Evolutionary conservation across 352 stramenopile genomes (phyloP).

Genomic region (Phytophthora crassamura): DNA sequence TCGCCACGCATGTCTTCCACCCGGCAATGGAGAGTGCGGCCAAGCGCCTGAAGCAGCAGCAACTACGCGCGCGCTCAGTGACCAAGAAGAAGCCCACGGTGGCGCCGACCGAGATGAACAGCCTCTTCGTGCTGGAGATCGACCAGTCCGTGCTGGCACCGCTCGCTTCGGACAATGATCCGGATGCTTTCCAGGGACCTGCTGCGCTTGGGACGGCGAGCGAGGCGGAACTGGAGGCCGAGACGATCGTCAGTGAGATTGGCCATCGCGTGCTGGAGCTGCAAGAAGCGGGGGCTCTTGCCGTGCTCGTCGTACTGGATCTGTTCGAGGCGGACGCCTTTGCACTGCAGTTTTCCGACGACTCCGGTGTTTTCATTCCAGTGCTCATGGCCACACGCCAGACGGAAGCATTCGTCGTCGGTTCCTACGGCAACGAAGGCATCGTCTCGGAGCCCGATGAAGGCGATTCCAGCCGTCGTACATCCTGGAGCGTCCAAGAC

Average conservation of each 20-base stretch:
- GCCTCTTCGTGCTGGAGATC: constrained; percentile 54
- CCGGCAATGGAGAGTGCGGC: constrained; percentile 45
- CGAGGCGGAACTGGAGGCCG: constrained; percentile 39
- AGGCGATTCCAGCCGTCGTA: constrained; percentile 33
- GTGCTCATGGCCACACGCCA: constrained; percentile 63
- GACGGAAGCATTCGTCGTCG: constrained; percentile 25
- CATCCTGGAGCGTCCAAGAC: constrained; percentile 36
- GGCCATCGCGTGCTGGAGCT: constrained; percentile 58
- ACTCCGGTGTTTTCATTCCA: constrained; percentile 72
- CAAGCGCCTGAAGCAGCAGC: constrained; percentile 47
- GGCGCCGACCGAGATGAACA: constrained; percentile 47
- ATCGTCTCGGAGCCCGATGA: constrained; percentile 24
- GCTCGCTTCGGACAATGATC: constrained; percentile 14
- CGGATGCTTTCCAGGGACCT: neutral
- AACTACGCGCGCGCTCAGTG: constrained; percentile 35
- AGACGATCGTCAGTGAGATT: constrained; percentile 55
- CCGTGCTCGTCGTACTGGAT: constrained; percentile 68
- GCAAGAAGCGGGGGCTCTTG: constrained; percentile 64
- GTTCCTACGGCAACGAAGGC: constrained; percentile 22
- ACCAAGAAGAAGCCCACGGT: constrained; percentile 48
- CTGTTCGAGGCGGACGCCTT: constrained; percentile 68
- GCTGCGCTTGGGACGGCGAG: constrained; percentile 20
- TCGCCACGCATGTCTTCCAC: constrained; percentile 65
- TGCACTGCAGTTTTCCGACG: constrained; percentile 49
- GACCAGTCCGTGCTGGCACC: constrained; percentile 36